Evolutionary conservation across 1,284 basidiomycete genomes (phyloP).

Genomic region (Ceratobasidium sp.): DNA sequence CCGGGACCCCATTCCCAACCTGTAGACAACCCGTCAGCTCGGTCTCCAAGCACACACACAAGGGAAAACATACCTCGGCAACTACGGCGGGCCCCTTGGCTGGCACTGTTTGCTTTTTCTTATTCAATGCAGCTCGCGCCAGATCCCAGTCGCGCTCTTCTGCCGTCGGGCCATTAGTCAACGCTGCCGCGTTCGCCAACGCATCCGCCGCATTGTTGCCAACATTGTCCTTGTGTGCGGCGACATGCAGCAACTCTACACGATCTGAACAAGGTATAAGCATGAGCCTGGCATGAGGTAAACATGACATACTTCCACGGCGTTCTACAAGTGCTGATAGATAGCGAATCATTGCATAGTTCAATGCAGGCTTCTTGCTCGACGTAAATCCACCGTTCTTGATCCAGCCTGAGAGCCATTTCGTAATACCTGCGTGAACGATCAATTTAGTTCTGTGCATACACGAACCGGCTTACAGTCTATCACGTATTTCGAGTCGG

Average conservation of each 20-base stretch:
- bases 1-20: too few relatives aligned
- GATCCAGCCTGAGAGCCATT: conserved; percentile 39
- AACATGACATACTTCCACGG: conserved; percentile 2
- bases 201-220: conserved; percentile 22
- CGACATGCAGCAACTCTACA: conserved; percentile 5
- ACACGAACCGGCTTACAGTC: neutral
- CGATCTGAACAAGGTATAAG: neutral
- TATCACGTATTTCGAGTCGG: conserved; percentile 20
- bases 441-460: neutral
- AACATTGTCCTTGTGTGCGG: neutral
- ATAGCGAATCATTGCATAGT: conserved; percentile 38
- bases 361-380: conserved; percentile 6
- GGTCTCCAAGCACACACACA: neutral
- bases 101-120: neutral
- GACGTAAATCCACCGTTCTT: conserved; percentile 21
- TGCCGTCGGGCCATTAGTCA: neutral
- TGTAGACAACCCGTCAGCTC: too few relatives aligned
- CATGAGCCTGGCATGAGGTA: neutral
- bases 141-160: conserved; percentile 6
- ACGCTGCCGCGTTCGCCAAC: conserved; percentile 1
- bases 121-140: conserved; percentile 6
- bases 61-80: neutral
- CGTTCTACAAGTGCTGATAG: conserved; percentile 10
- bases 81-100: neutral
- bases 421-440: conserved; percentile 1